Percentiles rank a stretch among this genome's conserved stretches.
Conservation (phyloP, 2,329 filamentous ascomycete genomes). For the Monilinia polystroma region DNA sequence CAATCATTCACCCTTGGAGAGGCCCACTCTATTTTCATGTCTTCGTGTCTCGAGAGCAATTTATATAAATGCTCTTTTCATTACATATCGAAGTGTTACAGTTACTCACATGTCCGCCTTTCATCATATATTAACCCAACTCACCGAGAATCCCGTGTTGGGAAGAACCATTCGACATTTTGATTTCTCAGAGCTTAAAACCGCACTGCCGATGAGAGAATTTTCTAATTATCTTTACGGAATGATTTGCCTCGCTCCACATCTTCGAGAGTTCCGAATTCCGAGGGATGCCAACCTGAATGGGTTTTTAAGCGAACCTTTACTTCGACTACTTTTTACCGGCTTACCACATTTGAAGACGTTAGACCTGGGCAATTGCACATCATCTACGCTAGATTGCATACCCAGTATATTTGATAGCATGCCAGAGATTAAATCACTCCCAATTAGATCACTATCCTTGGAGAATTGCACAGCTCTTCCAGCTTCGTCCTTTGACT, state of each 20-base stretch:
- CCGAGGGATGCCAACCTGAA: slow-evolving; percentile 44
- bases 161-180: slow-evolving; percentile 72
- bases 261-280: slow-evolving; percentile 70
- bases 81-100: slow-evolving; percentile 74
- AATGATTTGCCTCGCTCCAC: slow-evolving; percentile 23
- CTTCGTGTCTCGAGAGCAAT: slow-evolving; percentile 68
- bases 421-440: neutral
- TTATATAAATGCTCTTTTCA: slow-evolving; percentile 67
- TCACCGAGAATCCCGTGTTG: slow-evolving; percentile 62
- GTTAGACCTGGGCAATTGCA: slow-evolving; percentile 22
- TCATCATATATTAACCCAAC: slow-evolving; percentile 57
- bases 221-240: slow-evolving; percentile 16
- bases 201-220: slow-evolving; percentile 5
- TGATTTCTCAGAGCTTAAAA: slow-evolving; percentile 45
- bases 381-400: slow-evolving; percentile 7
- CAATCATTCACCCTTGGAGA: slow-evolving; percentile 54
- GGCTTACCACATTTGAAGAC: slow-evolving; percentile 12
- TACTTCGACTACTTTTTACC: slow-evolving; percentile 42
- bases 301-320: slow-evolving; percentile 41
- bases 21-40: slow-evolving; percentile 67
- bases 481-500: slow-evolving; percentile 12
- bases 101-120: slow-evolving; percentile 79
- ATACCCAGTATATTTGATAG: slow-evolving; percentile 5
- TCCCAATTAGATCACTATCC: slow-evolving; percentile 20
- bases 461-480: slow-evolving; percentile 10